Evolutionary conservation across 345 rosid genomes (phyloP).

Genomic region (Firmiana major): DNA sequence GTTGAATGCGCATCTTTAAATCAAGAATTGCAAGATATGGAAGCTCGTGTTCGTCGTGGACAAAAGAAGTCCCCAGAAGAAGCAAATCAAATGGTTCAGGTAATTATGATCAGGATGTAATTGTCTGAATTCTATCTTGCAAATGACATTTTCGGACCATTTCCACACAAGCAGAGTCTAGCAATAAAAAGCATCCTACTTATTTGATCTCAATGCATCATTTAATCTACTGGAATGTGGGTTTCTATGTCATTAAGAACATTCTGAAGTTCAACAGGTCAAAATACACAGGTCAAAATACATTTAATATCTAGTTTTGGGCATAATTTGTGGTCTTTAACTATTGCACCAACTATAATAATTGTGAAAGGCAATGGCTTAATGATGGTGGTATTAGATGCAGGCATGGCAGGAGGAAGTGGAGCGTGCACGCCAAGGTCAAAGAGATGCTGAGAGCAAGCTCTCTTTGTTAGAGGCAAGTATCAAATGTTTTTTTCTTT

Average conservation of each 20-base stretch:
- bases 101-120: conserved; percentile 23
- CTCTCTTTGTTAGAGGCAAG: conserved; percentile 82
- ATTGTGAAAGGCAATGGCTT: conserved; percentile 4
- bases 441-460: conserved; percentile 94
- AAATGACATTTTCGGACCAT: background rate
- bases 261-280: conserved; percentile 1
- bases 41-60: conserved; percentile 76
- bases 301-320: background rate
- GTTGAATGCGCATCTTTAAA: conserved; percentile 77
- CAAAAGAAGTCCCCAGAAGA: conserved; percentile 91
- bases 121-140: background rate
- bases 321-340: background rate
- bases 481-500: conserved; percentile 11
- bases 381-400: conserved; percentile 34
- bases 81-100: conserved; percentile 92
- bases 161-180: background rate
- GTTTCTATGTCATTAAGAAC: conserved; percentile 12
- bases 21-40: conserved; percentile 97
- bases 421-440: conserved; percentile 92
- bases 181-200: background rate
- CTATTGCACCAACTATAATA: background rate
- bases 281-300: conserved; percentile 1
- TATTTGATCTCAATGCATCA: conserved; percentile 2
- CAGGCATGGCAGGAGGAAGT: conserved; percentile 98
- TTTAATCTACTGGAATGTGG: background rate